Evolutionary conservation across 352 stramenopile species (phyloP).

Genomic region (Globisporangium ultimum): DNA sequence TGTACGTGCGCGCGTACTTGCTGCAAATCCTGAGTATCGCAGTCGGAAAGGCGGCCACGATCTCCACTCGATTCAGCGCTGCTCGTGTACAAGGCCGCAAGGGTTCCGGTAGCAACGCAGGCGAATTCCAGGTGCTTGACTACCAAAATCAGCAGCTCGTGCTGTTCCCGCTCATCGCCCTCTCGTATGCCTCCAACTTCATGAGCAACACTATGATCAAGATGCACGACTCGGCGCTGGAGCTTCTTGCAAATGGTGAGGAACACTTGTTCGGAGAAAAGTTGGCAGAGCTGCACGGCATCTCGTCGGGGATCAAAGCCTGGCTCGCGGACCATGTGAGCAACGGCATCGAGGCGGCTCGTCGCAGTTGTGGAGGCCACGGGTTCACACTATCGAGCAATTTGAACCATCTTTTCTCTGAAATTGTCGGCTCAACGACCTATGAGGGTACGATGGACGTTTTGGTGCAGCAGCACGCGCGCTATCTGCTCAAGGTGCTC

Average conservation of each 20-base stretch:
- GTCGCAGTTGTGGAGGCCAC: conserved; percentile 24
- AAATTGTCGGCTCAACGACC: conserved; percentile 44
- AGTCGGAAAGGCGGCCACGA: conserved; percentile 16
- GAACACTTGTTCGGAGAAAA: conserved; percentile 17
- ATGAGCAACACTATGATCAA: conserved; percentile 15
- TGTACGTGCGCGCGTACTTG: conserved; percentile 26
- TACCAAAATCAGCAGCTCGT: conserved; percentile 36
- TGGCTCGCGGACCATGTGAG: conserved; percentile 29
- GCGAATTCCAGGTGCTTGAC: conserved; percentile 32
- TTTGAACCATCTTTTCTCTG: conserved; percentile 21
- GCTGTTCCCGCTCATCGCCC: conserved; percentile 33
- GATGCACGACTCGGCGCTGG: conserved; percentile 22
- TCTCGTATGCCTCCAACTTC: conserved; percentile 41
- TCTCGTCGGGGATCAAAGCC: conserved; percentile 38
- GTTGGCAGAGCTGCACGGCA: conserved; percentile 31
- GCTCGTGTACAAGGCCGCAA: conserved; percentile 22
- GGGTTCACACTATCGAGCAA: conserved; percentile 15
- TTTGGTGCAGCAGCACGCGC: conserved; percentile 59
- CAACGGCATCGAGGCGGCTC: conserved; percentile 28
- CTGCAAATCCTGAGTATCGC: conserved; percentile 11
- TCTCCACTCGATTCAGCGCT: conserved; percentile 29
- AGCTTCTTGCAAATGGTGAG: neutral
- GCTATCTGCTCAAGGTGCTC: conserved; percentile 48
- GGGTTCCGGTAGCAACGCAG: conserved; percentile 8
- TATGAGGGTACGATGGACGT: conserved; percentile 78